Percentiles rank a stretch among this genome's conserved stretches.
Evolutionary conservation across 495 filamentous ascomycete genomes (phyloP).

Genomic region (Neurospora tetrasperma): DNA sequence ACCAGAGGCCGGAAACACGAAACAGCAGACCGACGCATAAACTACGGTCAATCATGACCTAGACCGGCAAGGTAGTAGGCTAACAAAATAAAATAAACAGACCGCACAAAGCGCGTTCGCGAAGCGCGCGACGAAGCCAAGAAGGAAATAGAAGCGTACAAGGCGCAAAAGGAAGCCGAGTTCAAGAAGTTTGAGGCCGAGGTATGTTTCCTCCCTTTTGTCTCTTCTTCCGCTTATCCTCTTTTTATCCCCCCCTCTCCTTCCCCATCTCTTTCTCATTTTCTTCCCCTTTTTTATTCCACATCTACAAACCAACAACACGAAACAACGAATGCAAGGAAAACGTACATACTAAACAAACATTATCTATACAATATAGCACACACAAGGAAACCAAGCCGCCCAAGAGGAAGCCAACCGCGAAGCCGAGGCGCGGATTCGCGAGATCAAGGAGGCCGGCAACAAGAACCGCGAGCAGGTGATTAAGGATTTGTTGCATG

Average conservation of each 20-base stretch:
- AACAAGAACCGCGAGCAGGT: constrained; percentile 70
- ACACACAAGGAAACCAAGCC: constrained; percentile 77
- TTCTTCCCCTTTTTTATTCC: not conserved
- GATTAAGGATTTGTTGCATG: constrained; percentile 65
- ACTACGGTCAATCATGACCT: no score
- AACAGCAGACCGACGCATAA: no score
- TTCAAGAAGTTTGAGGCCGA: constrained; percentile 91
- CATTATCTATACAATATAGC: constrained; percentile 33
- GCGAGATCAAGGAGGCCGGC: constrained; percentile 71
- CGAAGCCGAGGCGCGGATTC: constrained; percentile 70
- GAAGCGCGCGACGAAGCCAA: constrained; percentile 92
- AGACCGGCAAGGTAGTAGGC: not conserved
- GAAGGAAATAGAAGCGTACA: constrained; percentile 96
- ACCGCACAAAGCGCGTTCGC: constrained; percentile 93
- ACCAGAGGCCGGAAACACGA: no score
- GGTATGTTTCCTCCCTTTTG: constrained; percentile 38
- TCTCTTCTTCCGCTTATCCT: not conserved
- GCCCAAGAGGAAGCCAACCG: constrained; percentile 77
- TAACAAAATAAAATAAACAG: constrained; percentile 31
- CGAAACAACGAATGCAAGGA: not conserved
- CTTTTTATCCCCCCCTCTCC: no score
- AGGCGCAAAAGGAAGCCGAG: constrained; percentile 80
- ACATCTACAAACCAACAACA: not conserved
- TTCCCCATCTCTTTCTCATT: no score
- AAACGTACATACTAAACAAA: not conserved